Base-by-base conservation (phyloP, 129 eudicot genomes). In the Lonicera japonica region DNA sequence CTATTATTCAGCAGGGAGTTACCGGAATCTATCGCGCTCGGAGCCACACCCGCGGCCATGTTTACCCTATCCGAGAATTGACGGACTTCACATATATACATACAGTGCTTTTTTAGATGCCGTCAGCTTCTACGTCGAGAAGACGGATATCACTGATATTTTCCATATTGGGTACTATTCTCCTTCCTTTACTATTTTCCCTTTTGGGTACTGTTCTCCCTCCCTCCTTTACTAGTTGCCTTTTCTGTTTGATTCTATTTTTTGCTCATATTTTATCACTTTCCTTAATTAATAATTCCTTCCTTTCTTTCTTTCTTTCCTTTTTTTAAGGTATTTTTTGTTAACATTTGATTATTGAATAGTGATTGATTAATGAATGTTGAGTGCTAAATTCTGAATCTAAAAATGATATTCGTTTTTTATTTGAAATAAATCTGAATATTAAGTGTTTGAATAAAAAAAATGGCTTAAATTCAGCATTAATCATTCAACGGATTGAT, bases 31-130 rank as follows among this genome's bases (percentile, higher is more conserved):
- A 23, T 24, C 47, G 11, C 18, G 45, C 20, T 12, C 39, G 0
- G 61, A 24, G 39, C 17, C 77, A 19, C 71, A 52, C 3, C 86
- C 87, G 22, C 65, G 77, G 36, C 83, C 78, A 6, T 67, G 83
- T 24, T 78, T 82, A 11, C 87, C 87, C 2, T 73, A 78, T 47
- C 80, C 79, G 3, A 77, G 73, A 56, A 74, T 82, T 19, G 87
- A 77, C 63, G 87, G 87, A n/a, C 71, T 82, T 8, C 87, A 82
- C 58, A 56, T 77, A 39, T 47, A 48, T 29, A 82, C 78, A 15
- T 82, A 82, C n/a, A 72, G 57, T 0, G 55, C 68, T 1, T 82
- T 82, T 64, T 39, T 77, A 22, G 78, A 82, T 17, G 57, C 81
- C 67, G n/a, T 82, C 18, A 60, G 62, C 54, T 70, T 66, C 38